Conservation (phyloP, 169 alveolate genomes). For the Cryptosporidium ryanae region DNA sequence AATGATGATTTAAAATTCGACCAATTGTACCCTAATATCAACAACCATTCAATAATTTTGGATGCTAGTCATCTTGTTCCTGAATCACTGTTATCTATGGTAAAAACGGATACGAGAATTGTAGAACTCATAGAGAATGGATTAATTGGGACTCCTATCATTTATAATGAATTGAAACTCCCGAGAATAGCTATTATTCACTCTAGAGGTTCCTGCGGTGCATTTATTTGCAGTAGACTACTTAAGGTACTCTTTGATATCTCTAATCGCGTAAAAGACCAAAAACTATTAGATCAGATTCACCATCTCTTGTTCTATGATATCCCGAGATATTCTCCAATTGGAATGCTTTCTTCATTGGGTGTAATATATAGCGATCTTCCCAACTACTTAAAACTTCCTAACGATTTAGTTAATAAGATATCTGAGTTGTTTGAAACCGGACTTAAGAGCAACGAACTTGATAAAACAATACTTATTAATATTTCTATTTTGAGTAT, state of each 20-base stretch:
- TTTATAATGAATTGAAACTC: conserved; percentile 4
- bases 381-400: background rate
- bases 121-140: conserved; percentile 42
- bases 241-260: background rate
- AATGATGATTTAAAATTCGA: conserved; percentile 20
- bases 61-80: conserved; percentile 42
- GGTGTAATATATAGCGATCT: conserved; percentile 34
- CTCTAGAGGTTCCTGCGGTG: conserved; percentile 62
- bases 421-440: conserved; percentile 26
- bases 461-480: conserved; percentile 2
- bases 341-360: conserved; percentile 45
- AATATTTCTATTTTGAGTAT: conserved; percentile 23
- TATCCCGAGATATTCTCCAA: conserved; percentile 55
- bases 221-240: conserved; percentile 19
- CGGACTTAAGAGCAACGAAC: conserved; percentile 9
- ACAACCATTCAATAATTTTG: conserved; percentile 21
- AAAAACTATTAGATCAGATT: conserved; percentile 14
- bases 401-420: conserved; percentile 17
- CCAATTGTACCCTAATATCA: background rate
- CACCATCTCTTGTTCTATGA: conserved; percentile 40
- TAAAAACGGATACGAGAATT: conserved; percentile 11
- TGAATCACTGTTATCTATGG: conserved; percentile 3
- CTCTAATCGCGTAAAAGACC: conserved; percentile 14
- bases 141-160: conserved; percentile 33
- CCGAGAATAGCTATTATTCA: conserved; percentile 30